These are phyloP conservation scores for Rhizopogon vesiculosus DNA, from an alignment of 768 basidiomycete genomes.

Conservation along the genomic window DNA sequence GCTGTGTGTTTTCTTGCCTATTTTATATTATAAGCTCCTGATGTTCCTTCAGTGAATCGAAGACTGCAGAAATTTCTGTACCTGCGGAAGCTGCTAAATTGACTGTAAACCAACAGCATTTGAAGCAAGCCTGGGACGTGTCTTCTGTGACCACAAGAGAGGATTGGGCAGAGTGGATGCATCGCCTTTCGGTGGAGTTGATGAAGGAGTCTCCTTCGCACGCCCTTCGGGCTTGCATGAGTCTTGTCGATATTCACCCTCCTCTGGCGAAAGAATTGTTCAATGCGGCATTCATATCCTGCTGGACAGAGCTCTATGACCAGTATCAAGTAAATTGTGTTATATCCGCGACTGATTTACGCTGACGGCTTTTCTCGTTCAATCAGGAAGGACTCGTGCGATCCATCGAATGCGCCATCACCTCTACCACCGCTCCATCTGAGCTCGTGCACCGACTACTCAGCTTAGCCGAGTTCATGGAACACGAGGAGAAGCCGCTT, in stretches of 20 bases:
- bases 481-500: constrained; percentile 94
- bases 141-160: constrained; percentile 70
- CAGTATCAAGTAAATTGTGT: constrained; percentile 75
- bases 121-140: constrained; percentile 95
- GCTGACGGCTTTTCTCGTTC: constrained; percentile 5
- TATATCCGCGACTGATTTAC: neutral
- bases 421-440: constrained; percentile 68
- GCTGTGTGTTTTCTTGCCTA: constrained; percentile 39
- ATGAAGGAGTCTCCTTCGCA: constrained; percentile 99
- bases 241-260: constrained; percentile 84
- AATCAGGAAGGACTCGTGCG: constrained; percentile 89
- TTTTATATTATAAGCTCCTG: constrained; percentile 1
- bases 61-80: constrained; percentile 69
- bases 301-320: constrained; percentile 94
- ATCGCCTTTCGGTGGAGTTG: constrained; percentile 86
- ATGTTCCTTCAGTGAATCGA: constrained; percentile 47
- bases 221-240: constrained; percentile 96
- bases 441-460: constrained; percentile 89
- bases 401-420: constrained; percentile 83
- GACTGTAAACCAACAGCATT: constrained; percentile 92
- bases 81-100: constrained; percentile 86
- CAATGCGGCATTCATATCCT: constrained; percentile 97
- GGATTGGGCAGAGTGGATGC: constrained; percentile 97
- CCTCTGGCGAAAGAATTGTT: constrained; percentile 93
- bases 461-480: constrained; percentile 97